Percentiles rank a stretch among this genome's conserved stretches.
Evolutionary conservation across 169 alveolate genomes (phyloP).

Genomic region (Plasmodium adleri): DNA sequence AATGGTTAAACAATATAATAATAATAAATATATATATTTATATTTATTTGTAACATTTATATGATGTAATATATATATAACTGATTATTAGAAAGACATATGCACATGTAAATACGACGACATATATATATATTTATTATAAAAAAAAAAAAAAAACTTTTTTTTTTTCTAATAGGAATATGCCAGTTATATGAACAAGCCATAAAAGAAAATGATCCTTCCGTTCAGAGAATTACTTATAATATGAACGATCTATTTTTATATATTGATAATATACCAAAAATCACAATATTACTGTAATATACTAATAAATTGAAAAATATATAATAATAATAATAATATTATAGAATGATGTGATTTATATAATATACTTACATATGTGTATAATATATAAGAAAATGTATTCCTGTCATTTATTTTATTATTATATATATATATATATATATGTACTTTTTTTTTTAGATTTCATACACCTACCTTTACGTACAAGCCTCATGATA

Average conservation of each 20-base stretch:
- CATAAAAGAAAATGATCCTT: slow-evolving; percentile 75
- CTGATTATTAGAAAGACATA: background rate
- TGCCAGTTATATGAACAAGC: slow-evolving; percentile 78
- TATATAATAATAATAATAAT: too few species aligned
- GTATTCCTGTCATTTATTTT: too few species aligned
- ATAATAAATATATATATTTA: background rate
- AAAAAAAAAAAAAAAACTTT: background rate
- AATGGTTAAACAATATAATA: slow-evolving; percentile 39
- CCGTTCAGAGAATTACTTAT: slow-evolving; percentile 74
- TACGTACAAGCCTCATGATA: slow-evolving; percentile 73
- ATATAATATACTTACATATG: too few species aligned
- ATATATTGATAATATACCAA: slow-evolving; percentile 69
- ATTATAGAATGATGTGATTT: too few species aligned
- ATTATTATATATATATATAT: slow-evolving; percentile 2
- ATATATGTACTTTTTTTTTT: background rate
- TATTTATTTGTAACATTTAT: background rate
- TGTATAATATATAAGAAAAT: too few species aligned
- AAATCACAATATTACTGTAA: slow-evolving; percentile 67
- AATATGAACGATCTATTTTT: slow-evolving; percentile 73
- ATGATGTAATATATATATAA: background rate
- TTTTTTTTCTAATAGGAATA: slow-evolving; percentile 33
- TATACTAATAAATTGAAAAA: background rate
- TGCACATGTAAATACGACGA: background rate
- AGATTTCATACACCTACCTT: slow-evolving; percentile 69
- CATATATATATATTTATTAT: background rate